Evolutionary conservation across 1,139 yeast species (phyloP).

Genomic region (Lodderomyces oxycetoniae): DNA sequence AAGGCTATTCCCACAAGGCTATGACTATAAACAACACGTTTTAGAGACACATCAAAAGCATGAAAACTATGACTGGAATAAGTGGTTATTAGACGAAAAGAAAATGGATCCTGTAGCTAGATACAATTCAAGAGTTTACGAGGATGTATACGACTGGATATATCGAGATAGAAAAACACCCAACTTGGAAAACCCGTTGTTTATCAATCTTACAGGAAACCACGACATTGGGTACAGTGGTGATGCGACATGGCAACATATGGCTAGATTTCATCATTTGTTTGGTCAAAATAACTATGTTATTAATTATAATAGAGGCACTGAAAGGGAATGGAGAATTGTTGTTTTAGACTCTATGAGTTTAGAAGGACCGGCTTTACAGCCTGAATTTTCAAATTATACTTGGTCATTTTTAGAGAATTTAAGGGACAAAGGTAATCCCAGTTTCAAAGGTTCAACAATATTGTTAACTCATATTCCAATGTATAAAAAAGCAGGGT

Average conservation of each 20-base stretch:
- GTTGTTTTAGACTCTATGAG: constrained; percentile 81
- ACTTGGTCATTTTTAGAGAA: constrained; percentile 71
- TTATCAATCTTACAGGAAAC: constrained; percentile 85
- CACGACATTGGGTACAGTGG: constrained; percentile 96
- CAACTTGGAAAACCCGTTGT: constrained; percentile 45
- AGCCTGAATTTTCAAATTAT: constrained; percentile 59
- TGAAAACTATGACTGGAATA: constrained; percentile 51
- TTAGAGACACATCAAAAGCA: constrained; percentile 45
- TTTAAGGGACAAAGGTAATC: constrained; percentile 43
- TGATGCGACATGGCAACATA: constrained; percentile 88
- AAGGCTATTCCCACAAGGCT: constrained; percentile 57
- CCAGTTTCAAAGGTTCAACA: constrained; percentile 66
- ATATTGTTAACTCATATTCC: constrained; percentile 88
- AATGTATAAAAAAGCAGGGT: constrained; percentile 70
- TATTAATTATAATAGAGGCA: constrained; percentile 59
- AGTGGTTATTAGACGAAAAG: constrained; percentile 37
- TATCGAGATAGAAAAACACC: constrained; percentile 30
- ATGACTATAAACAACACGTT: constrained; percentile 45
- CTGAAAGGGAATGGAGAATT: constrained; percentile 71
- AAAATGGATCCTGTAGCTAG: constrained; percentile 37
- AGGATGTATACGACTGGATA: constrained; percentile 66
- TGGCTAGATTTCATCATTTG: constrained; percentile 65
- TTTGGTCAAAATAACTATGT: constrained; percentile 87
- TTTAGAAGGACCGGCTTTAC: constrained; percentile 86
- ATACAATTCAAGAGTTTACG: constrained; percentile 48